phyloP scores from a whole-genome alignment of 352 stramenopile species.

The Phytophthora sp. region DNA sequence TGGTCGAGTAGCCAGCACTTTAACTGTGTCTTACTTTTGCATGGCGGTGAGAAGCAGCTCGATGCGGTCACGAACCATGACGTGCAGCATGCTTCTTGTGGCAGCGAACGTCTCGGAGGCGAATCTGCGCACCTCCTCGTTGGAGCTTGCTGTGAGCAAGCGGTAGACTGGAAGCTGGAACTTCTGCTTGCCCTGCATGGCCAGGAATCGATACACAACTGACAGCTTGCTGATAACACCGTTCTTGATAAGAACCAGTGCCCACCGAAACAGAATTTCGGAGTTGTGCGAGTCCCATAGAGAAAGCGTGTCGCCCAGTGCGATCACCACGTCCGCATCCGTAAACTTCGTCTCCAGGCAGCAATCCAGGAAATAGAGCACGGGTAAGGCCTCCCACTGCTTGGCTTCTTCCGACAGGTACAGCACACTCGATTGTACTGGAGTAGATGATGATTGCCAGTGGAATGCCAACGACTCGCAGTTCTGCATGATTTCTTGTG shows the following conservation, averaged over 20 bases:
- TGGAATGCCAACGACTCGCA: constrained; percentile 72
- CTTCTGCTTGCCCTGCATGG: constrained; percentile 82
- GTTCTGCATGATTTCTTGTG: constrained; percentile 70
- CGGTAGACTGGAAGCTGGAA: constrained; percentile 82
- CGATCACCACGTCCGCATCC: constrained; percentile 47
- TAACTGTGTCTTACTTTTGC: constrained; percentile 16
- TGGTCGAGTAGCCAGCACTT: too few species aligned
- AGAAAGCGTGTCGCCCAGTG: constrained; percentile 55
- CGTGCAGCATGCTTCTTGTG: constrained; percentile 60
- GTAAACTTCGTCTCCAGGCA: constrained; percentile 57
- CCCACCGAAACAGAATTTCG: constrained; percentile 75
- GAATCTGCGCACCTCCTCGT: constrained; percentile 47
- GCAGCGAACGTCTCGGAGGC: constrained; percentile 49
- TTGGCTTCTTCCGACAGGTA: constrained; percentile 69
- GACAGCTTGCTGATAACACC: constrained; percentile 46
- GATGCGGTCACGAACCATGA: constrained; percentile 81
- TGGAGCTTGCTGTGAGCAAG: constrained; percentile 53
- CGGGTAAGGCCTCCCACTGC: constrained; percentile 59
- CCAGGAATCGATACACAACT: constrained; percentile 61
- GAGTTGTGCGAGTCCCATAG: constrained; percentile 68
- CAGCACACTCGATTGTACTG: constrained; percentile 66
- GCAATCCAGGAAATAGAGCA: constrained; percentile 77
- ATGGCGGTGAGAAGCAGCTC: constrained; percentile 53
- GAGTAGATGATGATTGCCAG: constrained; percentile 55
- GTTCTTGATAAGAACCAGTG: constrained; percentile 73